Base-by-base conservation (phyloP, 495 filamentous ascomycete species). In the Penicillium samsonianum region DNA sequence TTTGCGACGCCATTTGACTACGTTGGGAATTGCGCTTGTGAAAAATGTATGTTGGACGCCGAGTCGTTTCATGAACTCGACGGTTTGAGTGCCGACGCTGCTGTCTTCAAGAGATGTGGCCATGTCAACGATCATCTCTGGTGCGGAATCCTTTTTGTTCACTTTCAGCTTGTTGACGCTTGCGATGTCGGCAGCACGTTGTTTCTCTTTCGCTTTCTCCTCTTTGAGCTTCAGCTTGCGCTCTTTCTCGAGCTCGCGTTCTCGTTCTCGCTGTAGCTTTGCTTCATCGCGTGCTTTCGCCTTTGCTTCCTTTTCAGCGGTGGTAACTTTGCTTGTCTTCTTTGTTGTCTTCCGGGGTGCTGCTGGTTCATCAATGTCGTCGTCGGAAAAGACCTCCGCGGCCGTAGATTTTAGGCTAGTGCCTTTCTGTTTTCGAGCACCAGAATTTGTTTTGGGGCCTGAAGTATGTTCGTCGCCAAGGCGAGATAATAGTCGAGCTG, bases 91-190 rank as follows among this genome's bases (percentile, higher is more conserved):
- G 5, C 73, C 79, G 23, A 86, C 67, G 30, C 69, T 78, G 7
- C 67, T 70, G 14, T 68, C 75, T 14, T 78, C 69, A 8, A 94
- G 68, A 10, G 77, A 77, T 8, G 64, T 71, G 1, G 89, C 81
- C 20, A 96, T 74, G 69, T 92, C 87, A 5, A 91, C 78, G n/a
- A 96, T 88, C 89, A 96, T 94, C 71, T 96, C 90, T 1, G 80
- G 82, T 0, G 82, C 82, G 0, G 89, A 87, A 16, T 86, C 79
- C 62, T 91, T 94, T 73, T 89, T 91, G 70, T 90, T 85, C 0
- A 83, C 87, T 49, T 84, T 87, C 4, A 87, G 73, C 65, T 86
- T 91, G 71, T 96, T 94, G 43, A 86, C 88, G 45, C 87, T 86
- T 11, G 84, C 81, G 10, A 92, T 73, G 40, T 91, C 89, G 12